Evolutionary conservation across 345 rosid genomes (phyloP).

Genomic region (Eucalyptus curtisii): DNA sequence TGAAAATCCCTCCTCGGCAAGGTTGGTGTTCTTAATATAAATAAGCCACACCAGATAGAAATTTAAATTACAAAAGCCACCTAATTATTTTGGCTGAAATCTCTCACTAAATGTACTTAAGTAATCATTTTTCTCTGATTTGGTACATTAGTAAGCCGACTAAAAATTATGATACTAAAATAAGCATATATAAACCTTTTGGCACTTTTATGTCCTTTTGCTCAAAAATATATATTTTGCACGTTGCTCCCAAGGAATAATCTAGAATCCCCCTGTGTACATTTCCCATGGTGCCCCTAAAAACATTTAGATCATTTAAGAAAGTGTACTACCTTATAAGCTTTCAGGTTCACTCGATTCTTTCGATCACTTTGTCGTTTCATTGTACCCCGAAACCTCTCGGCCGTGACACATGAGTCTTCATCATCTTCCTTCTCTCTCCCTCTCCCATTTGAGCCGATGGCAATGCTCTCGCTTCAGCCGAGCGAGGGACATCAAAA

Average conservation of each 20-base stretch:
- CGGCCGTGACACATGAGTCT: not conserved
- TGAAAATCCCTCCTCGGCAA: not conserved
- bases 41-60: not conserved
- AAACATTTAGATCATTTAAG: no score
- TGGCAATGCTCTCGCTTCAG: not conserved
- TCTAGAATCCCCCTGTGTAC: not conserved
- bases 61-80: no score
- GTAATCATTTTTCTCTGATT: no score
- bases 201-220: rapidly evolving
- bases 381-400: not conserved
- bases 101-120: not conserved
- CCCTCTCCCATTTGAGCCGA: not conserved
- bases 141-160: rapidly evolving
- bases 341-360: not conserved
- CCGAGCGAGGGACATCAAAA: not conserved
- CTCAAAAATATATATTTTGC: not conserved
- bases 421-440: not conserved
- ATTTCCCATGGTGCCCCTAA: not conserved
- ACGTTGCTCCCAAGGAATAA: not conserved
- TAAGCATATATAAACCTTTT: no score
- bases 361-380: not conserved
- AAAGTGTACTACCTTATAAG: not conserved
- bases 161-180: not conserved
- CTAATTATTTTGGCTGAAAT: no score
- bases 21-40: not conserved